Evolutionary conservation across 148 eudicot species (phyloP).

Genomic region (Rhododendron simsii): DNA sequence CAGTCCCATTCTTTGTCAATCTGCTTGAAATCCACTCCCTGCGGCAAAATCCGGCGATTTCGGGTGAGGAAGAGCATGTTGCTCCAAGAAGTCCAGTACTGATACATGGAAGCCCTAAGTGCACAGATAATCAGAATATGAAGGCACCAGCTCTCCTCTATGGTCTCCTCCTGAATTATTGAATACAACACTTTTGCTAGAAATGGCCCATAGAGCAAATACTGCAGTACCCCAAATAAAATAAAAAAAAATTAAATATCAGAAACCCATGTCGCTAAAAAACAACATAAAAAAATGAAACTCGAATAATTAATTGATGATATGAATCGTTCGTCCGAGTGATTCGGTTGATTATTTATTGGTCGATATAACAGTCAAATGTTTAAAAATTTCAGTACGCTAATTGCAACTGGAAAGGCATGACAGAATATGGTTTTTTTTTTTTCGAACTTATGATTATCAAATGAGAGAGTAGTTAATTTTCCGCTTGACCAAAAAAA

Average conservation of each 20-base stretch:
- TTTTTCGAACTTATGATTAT: neutral
- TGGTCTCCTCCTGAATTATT: conserved; percentile 44
- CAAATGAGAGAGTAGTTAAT: neutral
- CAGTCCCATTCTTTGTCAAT: conserved; percentile 85
- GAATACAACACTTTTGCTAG: conserved; percentile 40
- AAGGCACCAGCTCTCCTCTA: conserved; percentile 43
- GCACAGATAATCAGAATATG: conserved; percentile 52
- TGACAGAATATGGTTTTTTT: neutral
- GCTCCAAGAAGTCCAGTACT: conserved; percentile 42
- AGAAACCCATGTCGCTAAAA: neutral
- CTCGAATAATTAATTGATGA: too few species aligned
- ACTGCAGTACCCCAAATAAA: conserved; percentile 28
- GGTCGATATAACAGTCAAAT: neutral
- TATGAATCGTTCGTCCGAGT: neutral
- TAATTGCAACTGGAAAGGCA: neutral
- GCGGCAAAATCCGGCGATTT: conserved; percentile 41
- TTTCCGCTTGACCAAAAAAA: too few species aligned
- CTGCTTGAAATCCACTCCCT: conserved; percentile 73
- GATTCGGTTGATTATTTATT: neutral
- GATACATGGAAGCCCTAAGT: conserved; percentile 47
- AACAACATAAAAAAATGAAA: neutral
- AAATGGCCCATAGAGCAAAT: conserved; percentile 62
- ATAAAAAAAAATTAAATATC: neutral
- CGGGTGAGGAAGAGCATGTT: conserved; percentile 65
- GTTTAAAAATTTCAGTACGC: neutral